Evolutionary conservation across 1,284 basidiomycete species (phyloP).

Genomic region (Salmacisia buchloeana): DNA sequence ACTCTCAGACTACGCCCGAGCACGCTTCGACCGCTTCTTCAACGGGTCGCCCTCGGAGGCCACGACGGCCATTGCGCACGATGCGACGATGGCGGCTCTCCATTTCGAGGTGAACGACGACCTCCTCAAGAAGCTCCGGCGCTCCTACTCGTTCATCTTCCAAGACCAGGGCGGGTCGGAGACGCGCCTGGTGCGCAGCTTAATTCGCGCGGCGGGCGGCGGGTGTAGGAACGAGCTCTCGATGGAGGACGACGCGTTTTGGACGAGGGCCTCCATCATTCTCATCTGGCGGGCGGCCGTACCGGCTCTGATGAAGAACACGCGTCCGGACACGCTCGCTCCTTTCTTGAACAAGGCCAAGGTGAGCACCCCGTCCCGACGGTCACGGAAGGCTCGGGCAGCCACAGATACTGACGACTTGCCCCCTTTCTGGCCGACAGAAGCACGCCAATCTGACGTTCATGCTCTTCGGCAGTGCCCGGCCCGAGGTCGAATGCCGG

Average conservation of each 20-base stretch:
- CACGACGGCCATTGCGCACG: neutral
- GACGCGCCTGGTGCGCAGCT: neutral
- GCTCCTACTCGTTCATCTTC: neutral
- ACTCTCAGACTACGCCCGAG: neutral
- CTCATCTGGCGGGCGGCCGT: neutral
- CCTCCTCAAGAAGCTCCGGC: neutral
- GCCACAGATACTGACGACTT: neutral
- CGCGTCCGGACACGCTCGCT: neutral
- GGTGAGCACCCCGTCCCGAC: neutral
- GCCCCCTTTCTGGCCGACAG: neutral
- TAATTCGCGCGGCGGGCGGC: neutral
- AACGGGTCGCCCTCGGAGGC: neutral
- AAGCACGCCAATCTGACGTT: neutral
- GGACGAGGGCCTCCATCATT: neutral
- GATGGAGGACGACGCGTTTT: neutral
- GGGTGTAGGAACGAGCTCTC: neutral
- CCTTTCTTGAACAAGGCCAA: constrained; percentile 4
- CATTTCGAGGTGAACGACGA: neutral
- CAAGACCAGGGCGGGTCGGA: neutral
- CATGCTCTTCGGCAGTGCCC: constrained; percentile 3
- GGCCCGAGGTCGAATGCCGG: neutral
- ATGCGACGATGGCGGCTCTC: neutral
- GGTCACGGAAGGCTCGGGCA: no score
- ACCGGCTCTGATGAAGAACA: neutral
- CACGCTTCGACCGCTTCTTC: neutral